Conservation (phyloP, 805 yeast genomes). For the Trichomonascus vanleenenianus region DNA sequence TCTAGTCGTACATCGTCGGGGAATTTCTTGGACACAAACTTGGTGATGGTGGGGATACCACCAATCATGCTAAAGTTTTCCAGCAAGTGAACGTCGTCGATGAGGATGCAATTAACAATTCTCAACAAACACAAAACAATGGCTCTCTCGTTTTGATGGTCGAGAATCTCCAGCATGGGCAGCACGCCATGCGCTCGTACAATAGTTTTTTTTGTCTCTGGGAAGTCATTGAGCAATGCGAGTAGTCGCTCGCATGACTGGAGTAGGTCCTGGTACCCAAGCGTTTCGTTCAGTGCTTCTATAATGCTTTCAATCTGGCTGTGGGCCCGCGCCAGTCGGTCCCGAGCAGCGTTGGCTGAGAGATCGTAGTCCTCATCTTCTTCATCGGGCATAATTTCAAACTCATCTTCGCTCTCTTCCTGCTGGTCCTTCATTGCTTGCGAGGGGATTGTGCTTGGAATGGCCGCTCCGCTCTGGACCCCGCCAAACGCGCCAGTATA, state of each 20-base stretch:
- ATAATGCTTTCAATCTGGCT: slow-evolving; percentile 2
- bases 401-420: slow-evolving; percentile 5
- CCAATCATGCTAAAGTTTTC: slow-evolving; percentile 20
- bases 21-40: slow-evolving; percentile 13
- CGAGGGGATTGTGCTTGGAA: neutral
- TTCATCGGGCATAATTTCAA: slow-evolving; percentile 2
- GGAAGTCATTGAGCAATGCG: slow-evolving; percentile 7
- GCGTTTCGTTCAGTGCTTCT: slow-evolving; percentile 1
- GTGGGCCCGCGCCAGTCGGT: slow-evolving; percentile 9
- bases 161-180: slow-evolving; percentile 18
- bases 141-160: slow-evolving; percentile 5
- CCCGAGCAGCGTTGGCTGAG: slow-evolving; percentile 11
- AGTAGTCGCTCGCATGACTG: slow-evolving; percentile 1
- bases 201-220: slow-evolving; percentile 14
- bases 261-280: slow-evolving; percentile 1
- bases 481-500: slow-evolving; percentile 15
- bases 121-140: slow-evolving; percentile 8
- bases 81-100: slow-evolving; percentile 8
- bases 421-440: slow-evolving; percentile 1
- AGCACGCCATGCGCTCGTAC: slow-evolving; percentile 18
- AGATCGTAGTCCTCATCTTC: slow-evolving; percentile 17
- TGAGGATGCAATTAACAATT: slow-evolving; percentile 7
- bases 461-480: neutral
- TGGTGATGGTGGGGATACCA: slow-evolving; percentile 19
- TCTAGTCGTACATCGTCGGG: slow-evolving; percentile 12